A percentile compares a stretch with the other conserved stretches of the same genome.
These are phyloP conservation scores for Hippophae rhamnoides DNA, from an alignment of 306 rosid species.

Conservation along the genomic window DNA sequence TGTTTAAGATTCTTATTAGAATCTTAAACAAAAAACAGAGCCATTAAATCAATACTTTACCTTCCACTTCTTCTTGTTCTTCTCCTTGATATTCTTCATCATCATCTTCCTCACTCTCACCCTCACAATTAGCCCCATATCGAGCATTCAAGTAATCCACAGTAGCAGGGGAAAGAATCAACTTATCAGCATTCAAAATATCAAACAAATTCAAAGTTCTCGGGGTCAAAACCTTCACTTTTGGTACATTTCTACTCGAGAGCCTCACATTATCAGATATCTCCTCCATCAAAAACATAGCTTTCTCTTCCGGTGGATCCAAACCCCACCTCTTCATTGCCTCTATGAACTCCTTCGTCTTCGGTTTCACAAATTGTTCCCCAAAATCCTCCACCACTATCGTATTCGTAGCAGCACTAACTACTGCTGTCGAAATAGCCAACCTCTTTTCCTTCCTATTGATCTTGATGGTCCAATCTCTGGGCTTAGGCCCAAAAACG, in stretches of 20 bases:
- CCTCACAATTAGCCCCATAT: constrained; percentile 49
- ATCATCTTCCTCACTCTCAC: constrained; percentile 30
- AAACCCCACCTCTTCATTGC: constrained; percentile 90
- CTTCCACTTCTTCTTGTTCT: constrained; percentile 12
- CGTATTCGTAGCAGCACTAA: constrained; percentile 62
- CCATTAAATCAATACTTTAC: background rate
- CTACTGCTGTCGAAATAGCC: constrained; percentile 80
- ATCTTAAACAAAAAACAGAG: background rate
- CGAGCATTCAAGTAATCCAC: constrained; percentile 69
- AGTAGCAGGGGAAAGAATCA: constrained; percentile 57
- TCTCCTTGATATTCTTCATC: constrained; percentile 22
- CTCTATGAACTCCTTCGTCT: constrained; percentile 68
- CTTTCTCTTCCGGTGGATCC: constrained; percentile 65
- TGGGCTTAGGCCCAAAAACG: constrained; percentile 76
- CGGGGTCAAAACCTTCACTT: constrained; percentile 76
- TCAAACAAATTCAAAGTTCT: constrained; percentile 82
- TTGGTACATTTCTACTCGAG: constrained; percentile 77
- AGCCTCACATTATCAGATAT: constrained; percentile 50
- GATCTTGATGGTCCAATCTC: constrained; percentile 87
- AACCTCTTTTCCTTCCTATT: constrained; percentile 79
- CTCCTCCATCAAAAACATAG: constrained; percentile 58
- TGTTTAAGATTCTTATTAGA: background rate
- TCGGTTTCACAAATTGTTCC: constrained; percentile 64
- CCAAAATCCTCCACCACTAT: constrained; percentile 77
- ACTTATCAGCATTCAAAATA: constrained; percentile 75